Base-by-base conservation (phyloP, 2,329 filamentous ascomycete genomes). In the Parafenestella ontariensis region DNA sequence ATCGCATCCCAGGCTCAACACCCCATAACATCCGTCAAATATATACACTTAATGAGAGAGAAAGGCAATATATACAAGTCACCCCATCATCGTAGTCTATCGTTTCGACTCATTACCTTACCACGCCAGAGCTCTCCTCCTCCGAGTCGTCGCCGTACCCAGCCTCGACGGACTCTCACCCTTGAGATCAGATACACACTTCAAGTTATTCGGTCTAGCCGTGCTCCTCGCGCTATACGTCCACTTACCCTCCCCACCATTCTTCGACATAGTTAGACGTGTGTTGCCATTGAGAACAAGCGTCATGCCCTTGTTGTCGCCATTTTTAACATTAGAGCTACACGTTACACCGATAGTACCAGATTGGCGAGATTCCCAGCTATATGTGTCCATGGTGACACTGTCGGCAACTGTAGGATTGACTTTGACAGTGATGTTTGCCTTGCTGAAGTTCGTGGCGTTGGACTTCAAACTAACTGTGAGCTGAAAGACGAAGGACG, bases 281-380 rank as follows among this genome's bases (percentile, higher is more conserved):
- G 59, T 64, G 3, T 28, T 62, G 0, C 65, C 64, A 31, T 66
- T 72, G 7, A 76, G 48, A 41, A 66, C 52, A n/a, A 77, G 45
- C 1, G 56, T 62, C 63, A 76, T 64, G 18, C 45, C 64, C 45
- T 66, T 69, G 47, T 65, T 68, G 17, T 66, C 64, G 15, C 69
- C 68, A 28, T 74, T 73, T 8, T 68, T 59, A 10, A 76, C 69
- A 43, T 75, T 76, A 15, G 72, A 73, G 26, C 66, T 68, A 34
- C 73, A 75, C 1, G 64, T 62, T 33, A 75, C 71, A 7, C 54
- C 48, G 18, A 75, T 65, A 10, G 68, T 69, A 9, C 75, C 74
- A 1, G 66, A 64, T 31, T 74, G 66, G 18, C 59, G 47, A 0
- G 58, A 62, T 24, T 61, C 68, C 63, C 66, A 72, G 1, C 73